Evolutionary conservation across 345 rosid genomes (phyloP).

Genomic region (Psidium guajava): DNA sequence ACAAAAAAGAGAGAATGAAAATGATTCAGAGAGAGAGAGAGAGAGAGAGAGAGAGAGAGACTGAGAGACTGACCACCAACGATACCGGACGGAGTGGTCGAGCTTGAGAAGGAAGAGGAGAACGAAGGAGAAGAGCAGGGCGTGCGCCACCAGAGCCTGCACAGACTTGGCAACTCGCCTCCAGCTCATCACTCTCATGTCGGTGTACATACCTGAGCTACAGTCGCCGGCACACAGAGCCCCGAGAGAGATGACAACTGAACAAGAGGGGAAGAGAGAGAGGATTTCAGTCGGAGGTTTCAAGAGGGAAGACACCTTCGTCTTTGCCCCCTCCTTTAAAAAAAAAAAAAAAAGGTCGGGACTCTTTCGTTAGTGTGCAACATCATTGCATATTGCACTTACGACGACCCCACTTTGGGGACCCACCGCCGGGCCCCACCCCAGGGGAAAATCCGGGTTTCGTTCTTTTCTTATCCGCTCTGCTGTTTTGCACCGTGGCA

Average conservation of each 20-base stretch:
- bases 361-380: no score
- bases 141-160: constrained; percentile 57
- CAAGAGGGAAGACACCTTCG: background rate
- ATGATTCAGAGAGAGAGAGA: background rate
- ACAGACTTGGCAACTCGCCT: constrained; percentile 61
- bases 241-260: background rate
- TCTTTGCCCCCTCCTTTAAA: no score
- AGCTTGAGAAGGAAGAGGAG: constrained; percentile 73
- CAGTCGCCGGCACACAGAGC: background rate
- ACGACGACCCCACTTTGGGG: background rate
- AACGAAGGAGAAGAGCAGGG: constrained; percentile 68
- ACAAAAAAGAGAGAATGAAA: background rate
- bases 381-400: no score
- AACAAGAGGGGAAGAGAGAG: background rate
- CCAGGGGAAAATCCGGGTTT: background rate
- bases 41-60: no score
- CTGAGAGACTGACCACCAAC: constrained; percentile 53
- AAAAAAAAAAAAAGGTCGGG: no score
- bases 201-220: constrained; percentile 4
- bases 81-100: constrained; percentile 33
- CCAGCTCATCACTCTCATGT: constrained; percentile 59
- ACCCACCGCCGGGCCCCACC: background rate
- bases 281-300: background rate
- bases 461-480: background rate
- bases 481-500: background rate